These are phyloP conservation scores for Suhomyces panamericanus DNA, from an alignment of 1,139 yeast genomes.

Conservation along the genomic window DNA sequence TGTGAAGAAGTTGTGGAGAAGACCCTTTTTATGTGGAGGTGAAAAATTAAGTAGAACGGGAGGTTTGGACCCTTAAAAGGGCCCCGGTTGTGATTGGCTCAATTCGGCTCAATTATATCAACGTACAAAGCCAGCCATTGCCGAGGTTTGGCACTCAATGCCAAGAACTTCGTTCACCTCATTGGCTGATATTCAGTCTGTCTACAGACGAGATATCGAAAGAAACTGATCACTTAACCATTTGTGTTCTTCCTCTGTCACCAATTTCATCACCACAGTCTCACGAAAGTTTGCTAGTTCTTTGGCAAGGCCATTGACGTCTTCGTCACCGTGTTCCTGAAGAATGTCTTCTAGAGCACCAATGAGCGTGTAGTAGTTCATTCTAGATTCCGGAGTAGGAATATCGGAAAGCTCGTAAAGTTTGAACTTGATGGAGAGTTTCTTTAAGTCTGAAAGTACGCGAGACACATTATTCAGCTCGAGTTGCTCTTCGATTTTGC, in stretches of 20 bases:
- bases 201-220: background rate
- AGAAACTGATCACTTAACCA: slow-evolving; percentile 12
- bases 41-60: too few relatives aligned
- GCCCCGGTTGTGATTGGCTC: too few relatives aligned
- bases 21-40: too few relatives aligned
- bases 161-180: too few relatives aligned
- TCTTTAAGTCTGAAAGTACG: slow-evolving; percentile 30
- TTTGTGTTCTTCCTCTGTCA: slow-evolving; percentile 6
- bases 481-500: slow-evolving; percentile 16
- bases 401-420: slow-evolving; percentile 23
- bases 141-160: too few relatives aligned
- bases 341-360: slow-evolving; percentile 7
- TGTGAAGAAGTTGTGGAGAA: too few relatives aligned
- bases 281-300: slow-evolving; percentile 21
- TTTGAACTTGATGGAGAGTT: slow-evolving; percentile 33
- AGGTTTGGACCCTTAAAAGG: too few relatives aligned
- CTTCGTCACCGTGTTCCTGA: background rate
- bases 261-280: slow-evolving; percentile 19
- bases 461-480: slow-evolving; percentile 14
- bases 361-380: slow-evolving; percentile 19
- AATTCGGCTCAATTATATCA: too few relatives aligned
- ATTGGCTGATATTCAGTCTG: background rate
- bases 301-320: background rate
- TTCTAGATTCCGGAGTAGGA: slow-evolving; percentile 17
- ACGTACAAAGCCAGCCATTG: too few relatives aligned